Percentiles rank a stretch among this genome's conserved stretches.
Conservation (phyloP, 345 rosid species). For the Arabis alpina region DNA sequence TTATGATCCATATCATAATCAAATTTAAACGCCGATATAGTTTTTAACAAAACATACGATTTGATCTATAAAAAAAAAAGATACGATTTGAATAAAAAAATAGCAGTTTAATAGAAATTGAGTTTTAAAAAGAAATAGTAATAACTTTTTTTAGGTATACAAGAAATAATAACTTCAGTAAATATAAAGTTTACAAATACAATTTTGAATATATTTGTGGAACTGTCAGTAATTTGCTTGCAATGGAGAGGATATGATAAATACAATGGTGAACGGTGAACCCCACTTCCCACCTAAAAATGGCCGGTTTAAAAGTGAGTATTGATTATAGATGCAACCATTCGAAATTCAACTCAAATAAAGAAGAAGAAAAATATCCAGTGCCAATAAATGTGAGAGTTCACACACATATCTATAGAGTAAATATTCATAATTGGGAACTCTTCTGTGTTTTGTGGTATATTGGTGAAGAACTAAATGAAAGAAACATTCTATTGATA, state of each 20-base stretch:
- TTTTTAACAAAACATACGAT: neutral
- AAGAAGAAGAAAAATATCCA: slow-evolving; percentile 18
- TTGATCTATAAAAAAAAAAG: neutral
- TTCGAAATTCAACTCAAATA: slow-evolving; percentile 28
- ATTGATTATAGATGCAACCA: slow-evolving; percentile 40
- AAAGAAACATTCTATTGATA: neutral
- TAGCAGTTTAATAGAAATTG: neutral
- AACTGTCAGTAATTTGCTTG: slow-evolving; percentile 26
- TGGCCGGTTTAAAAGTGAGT: slow-evolving; percentile 46
- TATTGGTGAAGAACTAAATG: neutral
- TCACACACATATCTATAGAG: slow-evolving; percentile 2
- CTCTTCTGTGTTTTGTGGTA: too few relatives aligned
- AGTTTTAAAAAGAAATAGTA: neutral
- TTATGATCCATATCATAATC: too few relatives aligned
- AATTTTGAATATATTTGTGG: neutral
- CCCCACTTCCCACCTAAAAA: slow-evolving; percentile 49
- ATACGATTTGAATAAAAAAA: neutral
- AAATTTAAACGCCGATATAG: neutral
- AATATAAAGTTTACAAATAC: neutral
- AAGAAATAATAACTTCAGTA: neutral
- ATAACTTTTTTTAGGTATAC: too few relatives aligned
- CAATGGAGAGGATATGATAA: slow-evolving; percentile 34
- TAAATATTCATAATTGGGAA: too few relatives aligned
- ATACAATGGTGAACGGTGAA: slow-evolving; percentile 38
- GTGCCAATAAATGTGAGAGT: slow-evolving; percentile 23